Conservation (phyloP, 305 asterid species). For the Withania somnifera region DNA sequence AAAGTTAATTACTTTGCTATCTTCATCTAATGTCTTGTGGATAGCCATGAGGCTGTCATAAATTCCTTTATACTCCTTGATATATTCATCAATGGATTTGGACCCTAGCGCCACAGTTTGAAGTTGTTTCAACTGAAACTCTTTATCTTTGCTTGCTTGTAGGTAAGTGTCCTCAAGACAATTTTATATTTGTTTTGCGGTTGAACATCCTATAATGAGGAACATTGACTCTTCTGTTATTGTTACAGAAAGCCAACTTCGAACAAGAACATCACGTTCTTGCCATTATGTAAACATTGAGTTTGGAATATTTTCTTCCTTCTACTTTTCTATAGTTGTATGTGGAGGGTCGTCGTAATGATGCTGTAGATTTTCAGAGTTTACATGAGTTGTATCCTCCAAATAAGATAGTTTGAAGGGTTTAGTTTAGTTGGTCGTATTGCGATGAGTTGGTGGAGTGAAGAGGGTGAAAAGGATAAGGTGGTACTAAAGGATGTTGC, state of each 20-base stretch:
- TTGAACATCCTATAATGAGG: not conserved
- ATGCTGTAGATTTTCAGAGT: not conserved
- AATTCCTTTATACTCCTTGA: too few relatives aligned
- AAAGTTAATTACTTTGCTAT: not conserved
- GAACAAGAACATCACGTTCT: not conserved
- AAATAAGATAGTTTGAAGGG: too few relatives aligned
- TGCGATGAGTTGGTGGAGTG: too few relatives aligned
- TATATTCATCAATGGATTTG: not conserved
- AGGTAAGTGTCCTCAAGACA: not conserved
- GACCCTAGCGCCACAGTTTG: not conserved
- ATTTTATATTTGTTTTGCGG: not conserved
- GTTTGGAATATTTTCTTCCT: not conserved
- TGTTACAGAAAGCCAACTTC: not conserved
- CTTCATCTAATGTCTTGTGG: not conserved
- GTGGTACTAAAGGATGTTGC: too few relatives aligned
- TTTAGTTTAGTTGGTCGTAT: too few relatives aligned
- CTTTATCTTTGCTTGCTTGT: not conserved
- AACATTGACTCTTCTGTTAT: too few relatives aligned
- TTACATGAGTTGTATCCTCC: not conserved
- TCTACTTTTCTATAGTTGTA: not conserved
- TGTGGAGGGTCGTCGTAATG: not conserved
- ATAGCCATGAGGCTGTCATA: not conserved
- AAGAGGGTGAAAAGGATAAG: too few relatives aligned
- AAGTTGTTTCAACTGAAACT: not conserved
- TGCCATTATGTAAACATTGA: not conserved